Base-by-base conservation (phyloP, 257 asterid species). In the Lycium ferocissimum region DNA sequence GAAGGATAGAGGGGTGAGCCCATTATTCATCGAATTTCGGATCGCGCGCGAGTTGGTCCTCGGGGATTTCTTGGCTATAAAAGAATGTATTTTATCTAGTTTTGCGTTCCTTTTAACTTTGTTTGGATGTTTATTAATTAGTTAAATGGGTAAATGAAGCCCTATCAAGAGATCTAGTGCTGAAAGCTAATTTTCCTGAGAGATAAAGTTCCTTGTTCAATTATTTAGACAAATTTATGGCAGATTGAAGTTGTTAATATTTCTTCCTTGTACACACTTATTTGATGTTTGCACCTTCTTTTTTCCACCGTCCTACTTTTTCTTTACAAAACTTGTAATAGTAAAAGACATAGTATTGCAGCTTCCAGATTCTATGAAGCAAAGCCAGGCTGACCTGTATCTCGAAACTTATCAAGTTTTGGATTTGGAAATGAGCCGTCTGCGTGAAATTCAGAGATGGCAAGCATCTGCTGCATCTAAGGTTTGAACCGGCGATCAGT, bases 301-400 rank as follows among this genome's bases (percentile, higher is more conserved):
- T 54, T 88, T 70, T 35, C 79, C 54, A 71, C 58, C 54, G 20
- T 78, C 51, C n/a, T 2, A 47, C 83, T 45, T 40, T 61, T 75
- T 72, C 45, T 35, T 69, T 58, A 56, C 69, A 47, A 67, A 85
- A 66, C 47, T 45, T 83, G 62, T 22, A 40, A 53, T 22, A 51
- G 56, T 79, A 85, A 67, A 61, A 81, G 45, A 76, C 63, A 51
- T 14, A 76, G 65, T 84, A 65, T 89, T 66, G 84, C 98, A 97
- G 98, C 99, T 94, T 89, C 99, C 98, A 91, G 98, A 95, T 89
- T 91, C 98, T 53, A 94, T 95, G 97, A 94, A 94, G 95, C 98
- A 95, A 84, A 95, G 92, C 84, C 99, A 97, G 90, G 99, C 99
- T 75, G 98, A 97, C 83, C 87, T 97, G 80, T 97, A 97, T 88